Percentiles rank a stretch among this genome's conserved stretches.
These are phyloP conservation scores for Tetrahymena malaccensis DNA, from an alignment of 73 alveolate species.

Conservation along the genomic window DNA sequence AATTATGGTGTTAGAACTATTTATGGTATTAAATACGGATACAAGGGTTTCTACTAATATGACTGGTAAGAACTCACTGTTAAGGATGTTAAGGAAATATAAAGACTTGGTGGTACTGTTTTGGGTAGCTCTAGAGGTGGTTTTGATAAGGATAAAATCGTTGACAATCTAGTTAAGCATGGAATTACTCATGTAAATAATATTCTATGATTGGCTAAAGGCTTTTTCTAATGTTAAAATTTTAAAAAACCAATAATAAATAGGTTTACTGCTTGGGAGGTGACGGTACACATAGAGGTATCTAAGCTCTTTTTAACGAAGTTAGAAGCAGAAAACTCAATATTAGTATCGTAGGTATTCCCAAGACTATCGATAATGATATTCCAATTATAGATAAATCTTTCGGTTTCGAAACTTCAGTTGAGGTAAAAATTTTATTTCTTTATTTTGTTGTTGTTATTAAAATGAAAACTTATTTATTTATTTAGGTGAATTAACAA, in stretches of 20 bases:
- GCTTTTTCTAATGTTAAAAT: not conserved
- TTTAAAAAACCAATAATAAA: too few relatives aligned
- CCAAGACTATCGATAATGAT: conserved; percentile 98
- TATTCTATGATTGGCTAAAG: not conserved
- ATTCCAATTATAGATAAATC: conserved; percentile 95
- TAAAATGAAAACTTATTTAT: not conserved
- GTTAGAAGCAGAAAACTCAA: conserved; percentile 50
- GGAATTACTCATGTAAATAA: conserved; percentile 63
- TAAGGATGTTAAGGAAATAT: conserved; percentile 74
- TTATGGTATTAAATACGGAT: conserved; percentile 93
- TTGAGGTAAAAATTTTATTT: conserved; percentile 25
- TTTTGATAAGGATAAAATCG: conserved; percentile 73
- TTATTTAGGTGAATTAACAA: not conserved
- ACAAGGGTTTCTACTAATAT: conserved; percentile 84
- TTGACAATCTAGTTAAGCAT: conserved; percentile 46
- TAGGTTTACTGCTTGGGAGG: conserved; percentile 91
- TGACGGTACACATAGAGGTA: conserved; percentile 98
- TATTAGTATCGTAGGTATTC: conserved; percentile 89
- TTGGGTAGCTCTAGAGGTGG: conserved; percentile 91
- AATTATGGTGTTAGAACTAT: conserved; percentile 83
- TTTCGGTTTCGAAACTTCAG: conserved; percentile 97
- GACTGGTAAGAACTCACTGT: conserved; percentile 76
- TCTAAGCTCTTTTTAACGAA: conserved; percentile 55
- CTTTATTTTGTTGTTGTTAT: not conserved
- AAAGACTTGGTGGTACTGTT: conserved; percentile 93